These are phyloP conservation scores for Massarina eburnea DNA, from an alignment of 2,329 filamentous ascomycete genomes.

Conservation along the genomic window DNA sequence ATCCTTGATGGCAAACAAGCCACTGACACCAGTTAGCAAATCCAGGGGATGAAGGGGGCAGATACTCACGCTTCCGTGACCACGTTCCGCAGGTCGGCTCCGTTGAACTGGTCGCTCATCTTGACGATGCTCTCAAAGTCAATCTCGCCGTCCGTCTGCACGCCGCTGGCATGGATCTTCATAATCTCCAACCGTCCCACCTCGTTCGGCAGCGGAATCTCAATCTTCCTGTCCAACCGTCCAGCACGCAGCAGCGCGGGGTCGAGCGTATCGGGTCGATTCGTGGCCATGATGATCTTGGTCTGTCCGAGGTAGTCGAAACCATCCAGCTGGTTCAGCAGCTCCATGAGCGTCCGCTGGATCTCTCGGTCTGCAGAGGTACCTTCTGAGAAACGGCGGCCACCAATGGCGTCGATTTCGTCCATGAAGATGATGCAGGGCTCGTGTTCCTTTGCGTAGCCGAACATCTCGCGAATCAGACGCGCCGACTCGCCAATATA, in stretches of 20 bases:
- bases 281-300: conserved; percentile 99
- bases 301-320: conserved; percentile 99
- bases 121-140: conserved; percentile 99
- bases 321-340: conserved; percentile 96
- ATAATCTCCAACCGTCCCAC: conserved; percentile 94
- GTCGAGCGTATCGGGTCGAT: conserved; percentile 93
- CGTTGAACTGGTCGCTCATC: conserved; percentile 98
- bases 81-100: conserved; percentile 94
- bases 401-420: conserved; percentile 98
- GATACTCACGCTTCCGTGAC: conserved; percentile 91
- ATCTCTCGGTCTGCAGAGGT: conserved; percentile 98
- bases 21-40: conserved; percentile 56
- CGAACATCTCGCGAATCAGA: conserved; percentile 98
- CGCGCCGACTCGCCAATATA: conserved; percentile 98
- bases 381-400: conserved; percentile 92
- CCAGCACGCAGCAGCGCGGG: conserved; percentile 89
- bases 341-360: conserved; percentile 96
- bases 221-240: conserved; percentile 94
- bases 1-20: conserved; percentile 97
- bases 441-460: conserved; percentile 98
- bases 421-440: conserved; percentile 99
- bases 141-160: conserved; percentile 89
- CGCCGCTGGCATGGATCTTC: conserved; percentile 91
- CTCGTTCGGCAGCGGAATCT: conserved; percentile 96
- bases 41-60: not conserved